These are phyloP conservation scores for Capsicum baccatum DNA, from an alignment of 257 asterid genomes.

Conservation along the genomic window DNA sequence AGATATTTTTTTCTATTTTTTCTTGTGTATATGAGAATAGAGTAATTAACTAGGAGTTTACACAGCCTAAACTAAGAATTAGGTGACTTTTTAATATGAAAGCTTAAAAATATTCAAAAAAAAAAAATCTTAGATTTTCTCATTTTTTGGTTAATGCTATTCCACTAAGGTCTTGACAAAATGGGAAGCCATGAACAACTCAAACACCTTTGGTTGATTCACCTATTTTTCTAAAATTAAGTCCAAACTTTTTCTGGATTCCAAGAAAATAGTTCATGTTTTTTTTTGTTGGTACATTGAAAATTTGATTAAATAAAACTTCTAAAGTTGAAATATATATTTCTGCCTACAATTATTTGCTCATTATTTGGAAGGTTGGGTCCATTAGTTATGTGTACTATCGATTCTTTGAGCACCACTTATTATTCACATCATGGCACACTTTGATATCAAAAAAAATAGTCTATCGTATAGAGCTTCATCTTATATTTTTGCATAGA, in stretches of 20 bases:
- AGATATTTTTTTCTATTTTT: too few species aligned
- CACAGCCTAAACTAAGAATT: not conserved
- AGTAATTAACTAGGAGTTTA: not conserved
- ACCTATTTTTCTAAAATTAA: not conserved
- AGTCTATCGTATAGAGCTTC: too few species aligned
- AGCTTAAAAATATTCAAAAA: not conserved
- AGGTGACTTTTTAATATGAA: not conserved
- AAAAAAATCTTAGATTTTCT: not conserved
- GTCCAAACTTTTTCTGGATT: not conserved
- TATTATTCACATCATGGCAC: not conserved
- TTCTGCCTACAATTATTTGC: not conserved
- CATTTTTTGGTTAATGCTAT: not conserved
- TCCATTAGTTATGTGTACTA: not conserved
- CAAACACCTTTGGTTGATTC: not conserved
- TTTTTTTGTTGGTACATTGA: not conserved
- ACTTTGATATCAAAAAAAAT: not conserved
- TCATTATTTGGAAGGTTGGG: not conserved
- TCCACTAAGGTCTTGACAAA: not conserved
- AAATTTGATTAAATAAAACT: not conserved
- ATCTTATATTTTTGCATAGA: too few species aligned
- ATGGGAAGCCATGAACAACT: constrained; percentile 11
- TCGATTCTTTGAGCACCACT: too few species aligned
- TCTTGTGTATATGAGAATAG: not conserved
- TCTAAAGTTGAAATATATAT: not conserved
- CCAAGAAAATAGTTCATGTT: not conserved